Base-by-base conservation (phyloP, 345 rosid genomes). In the Hevea brasiliensis region DNA sequence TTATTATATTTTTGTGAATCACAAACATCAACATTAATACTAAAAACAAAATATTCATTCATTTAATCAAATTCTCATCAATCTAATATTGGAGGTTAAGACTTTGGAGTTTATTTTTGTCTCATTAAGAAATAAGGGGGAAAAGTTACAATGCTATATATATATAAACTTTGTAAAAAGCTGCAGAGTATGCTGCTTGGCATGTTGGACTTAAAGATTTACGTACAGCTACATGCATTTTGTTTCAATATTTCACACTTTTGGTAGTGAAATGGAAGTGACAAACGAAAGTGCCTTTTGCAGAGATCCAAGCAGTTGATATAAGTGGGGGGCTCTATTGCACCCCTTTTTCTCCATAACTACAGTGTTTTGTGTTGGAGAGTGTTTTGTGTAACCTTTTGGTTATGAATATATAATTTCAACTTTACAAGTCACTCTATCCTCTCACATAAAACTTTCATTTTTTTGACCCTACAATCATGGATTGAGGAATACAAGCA, bases 351-450 rank as follows among this genome's bases (percentile, higher is more conserved):
- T 62, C 41, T 21, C 12, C 37, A 12, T 40, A 24, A 23, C 23
- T 26, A 40, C 51, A 75, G 48, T 29, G 32, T 6, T 27, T 29
- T 24, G 27, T n/a, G 48, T 44, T 45, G 68, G 72, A 64, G 24
- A 27, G 37, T 8, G 65, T 63, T 53, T 47, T 37, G 12, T 23
- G n/a, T 3, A 13, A 24, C 56, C 35, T 74, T 53, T 61, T 37
- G 57, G 68, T 60, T 55, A 61, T 32, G 61, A 56, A 67, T 74
- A 73, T 76, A 20, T 57, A 63, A 11, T 67, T 74, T 23, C 37
- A 55, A 48, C 71, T 67, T 73, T 64, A 70, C 50, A 59, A 27
- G 70, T 53, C 69, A 76, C 40, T 37, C 77, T 56, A 12, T 14
- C 23, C 7, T 42, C 32, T 41, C 64, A 45, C 54, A 53, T n/a